Percentiles rank a stretch among this genome's conserved stretches.
These are phyloP conservation scores for Mycotypha africana DNA, from an alignment of 371 early-diverging fungal genomes.

Conservation along the genomic window DNA sequence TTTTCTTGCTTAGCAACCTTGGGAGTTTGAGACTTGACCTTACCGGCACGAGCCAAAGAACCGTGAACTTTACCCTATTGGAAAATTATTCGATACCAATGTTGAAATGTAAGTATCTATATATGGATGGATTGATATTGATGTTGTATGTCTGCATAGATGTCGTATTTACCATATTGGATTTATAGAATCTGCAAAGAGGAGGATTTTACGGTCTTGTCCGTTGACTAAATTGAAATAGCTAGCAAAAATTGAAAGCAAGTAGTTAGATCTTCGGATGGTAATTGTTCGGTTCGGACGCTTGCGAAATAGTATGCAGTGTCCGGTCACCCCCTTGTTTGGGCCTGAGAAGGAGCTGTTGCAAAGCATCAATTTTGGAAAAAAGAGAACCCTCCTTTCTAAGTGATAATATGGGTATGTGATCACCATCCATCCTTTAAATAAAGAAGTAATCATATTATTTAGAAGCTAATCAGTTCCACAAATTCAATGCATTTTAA, in stretches of 20 bases:
- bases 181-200: slow-evolving; percentile 22
- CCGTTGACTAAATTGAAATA: too few relatives aligned
- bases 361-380: too few relatives aligned
- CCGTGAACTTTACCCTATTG: slow-evolving; percentile 99
- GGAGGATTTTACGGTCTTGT: slow-evolving; percentile 4
- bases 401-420: slow-evolving; percentile 35
- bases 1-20: slow-evolving; percentile 99
- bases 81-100: not conserved
- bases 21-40: slow-evolving; percentile 99
- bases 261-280: too few relatives aligned
- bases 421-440: slow-evolving; percentile 24
- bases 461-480: too few relatives aligned
- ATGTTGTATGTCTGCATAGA: slow-evolving; percentile 2
- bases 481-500: not conserved
- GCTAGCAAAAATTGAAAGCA: too few relatives aligned
- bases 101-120: too few relatives aligned
- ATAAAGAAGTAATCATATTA: too few relatives aligned
- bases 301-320: too few relatives aligned
- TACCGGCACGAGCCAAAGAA: slow-evolving; percentile 99
- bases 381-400: slow-evolving; percentile 26
- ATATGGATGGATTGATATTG: slow-evolving; percentile 15
- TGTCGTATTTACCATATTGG: slow-evolving; percentile 24
- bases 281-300: too few relatives aligned
- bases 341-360: too few relatives aligned
- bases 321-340: too few relatives aligned